phyloP scores from a whole-genome alignment of 1,284 basidiomycete genomes.

The Cutaneotrichosporon dermatis region DNA sequence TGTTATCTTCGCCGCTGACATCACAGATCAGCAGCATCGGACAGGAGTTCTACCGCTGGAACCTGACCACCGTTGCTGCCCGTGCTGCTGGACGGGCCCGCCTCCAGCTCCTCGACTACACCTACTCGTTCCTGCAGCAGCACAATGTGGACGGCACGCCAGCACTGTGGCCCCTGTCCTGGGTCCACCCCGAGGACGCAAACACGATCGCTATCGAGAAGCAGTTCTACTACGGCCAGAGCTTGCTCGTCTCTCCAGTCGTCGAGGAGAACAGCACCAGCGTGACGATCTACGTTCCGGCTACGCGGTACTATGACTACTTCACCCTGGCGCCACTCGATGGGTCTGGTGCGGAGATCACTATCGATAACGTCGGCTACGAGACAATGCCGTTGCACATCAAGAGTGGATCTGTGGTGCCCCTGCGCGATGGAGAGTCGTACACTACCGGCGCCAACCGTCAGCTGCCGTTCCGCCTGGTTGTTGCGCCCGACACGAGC shows the following conservation, averaged over 20 bases:
- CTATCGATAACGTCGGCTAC: constrained; percentile 51
- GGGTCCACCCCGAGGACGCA: constrained; percentile 62
- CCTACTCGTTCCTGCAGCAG: constrained; percentile 65
- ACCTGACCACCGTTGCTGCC: constrained; percentile 63
- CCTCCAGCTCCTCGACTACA: constrained; percentile 65
- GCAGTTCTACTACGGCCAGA: constrained; percentile 66
- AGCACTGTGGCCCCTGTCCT: constrained; percentile 67
- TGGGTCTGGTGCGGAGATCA: constrained; percentile 35
- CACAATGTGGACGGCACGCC: constrained; percentile 52
- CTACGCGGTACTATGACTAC: constrained; percentile 64
- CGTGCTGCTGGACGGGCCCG: constrained; percentile 57
- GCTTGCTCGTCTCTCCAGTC: constrained; percentile 70
- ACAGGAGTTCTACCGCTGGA: constrained; percentile 72
- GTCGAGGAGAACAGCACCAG: constrained; percentile 57
- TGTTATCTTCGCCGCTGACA: not conserved
- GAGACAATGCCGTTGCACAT: constrained; percentile 61
- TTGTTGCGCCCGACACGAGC: constrained; percentile 55
- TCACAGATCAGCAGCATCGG: constrained; percentile 19
- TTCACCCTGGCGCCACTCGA: constrained; percentile 59
- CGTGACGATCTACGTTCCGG: constrained; percentile 52
- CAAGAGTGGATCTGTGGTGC: constrained; percentile 58
- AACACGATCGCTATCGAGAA: constrained; percentile 61
- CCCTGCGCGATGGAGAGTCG: constrained; percentile 56
- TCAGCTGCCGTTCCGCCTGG: constrained; percentile 55
- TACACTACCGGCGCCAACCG: constrained; percentile 61